These are phyloP conservation scores for Trichoderma polysporum DNA, from an alignment of 2,329 filamentous ascomycete genomes.

Conservation along the genomic window DNA sequence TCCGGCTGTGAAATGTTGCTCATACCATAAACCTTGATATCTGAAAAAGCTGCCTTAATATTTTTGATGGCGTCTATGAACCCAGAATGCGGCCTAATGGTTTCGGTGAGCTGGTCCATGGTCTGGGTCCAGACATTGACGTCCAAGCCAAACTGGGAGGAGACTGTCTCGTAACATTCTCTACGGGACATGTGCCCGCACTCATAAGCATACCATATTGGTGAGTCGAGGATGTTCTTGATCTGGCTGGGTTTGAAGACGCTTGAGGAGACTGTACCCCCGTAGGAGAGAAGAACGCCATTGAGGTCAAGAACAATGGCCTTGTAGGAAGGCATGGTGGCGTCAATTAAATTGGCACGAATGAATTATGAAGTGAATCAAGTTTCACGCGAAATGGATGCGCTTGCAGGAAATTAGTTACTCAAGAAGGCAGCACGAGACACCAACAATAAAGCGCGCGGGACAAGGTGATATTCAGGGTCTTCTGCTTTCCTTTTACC, in stretches of 20 bases:
- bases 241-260: background rate
- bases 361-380: background rate
- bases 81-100: background rate
- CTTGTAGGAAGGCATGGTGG: background rate
- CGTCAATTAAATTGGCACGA: background rate
- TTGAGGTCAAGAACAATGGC: background rate
- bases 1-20: constrained; percentile 2
- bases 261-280: background rate
- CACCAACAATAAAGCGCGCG: background rate
- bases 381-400: background rate
- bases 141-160: background rate
- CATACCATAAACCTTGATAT: background rate
- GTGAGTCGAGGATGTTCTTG: background rate
- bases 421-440: background rate
- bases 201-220: constrained; percentile 12
- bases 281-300: background rate
- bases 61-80: background rate
- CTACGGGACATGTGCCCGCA: background rate
- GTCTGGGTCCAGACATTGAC: background rate
- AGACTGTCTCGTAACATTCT: background rate
- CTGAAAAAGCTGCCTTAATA: background rate
- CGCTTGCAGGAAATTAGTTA: background rate
- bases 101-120: background rate
- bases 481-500: background rate
- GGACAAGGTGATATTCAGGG: no score